phyloP scores from a whole-genome alignment of 495 filamentous ascomycete species.

The Penicillium steckii region DNA sequence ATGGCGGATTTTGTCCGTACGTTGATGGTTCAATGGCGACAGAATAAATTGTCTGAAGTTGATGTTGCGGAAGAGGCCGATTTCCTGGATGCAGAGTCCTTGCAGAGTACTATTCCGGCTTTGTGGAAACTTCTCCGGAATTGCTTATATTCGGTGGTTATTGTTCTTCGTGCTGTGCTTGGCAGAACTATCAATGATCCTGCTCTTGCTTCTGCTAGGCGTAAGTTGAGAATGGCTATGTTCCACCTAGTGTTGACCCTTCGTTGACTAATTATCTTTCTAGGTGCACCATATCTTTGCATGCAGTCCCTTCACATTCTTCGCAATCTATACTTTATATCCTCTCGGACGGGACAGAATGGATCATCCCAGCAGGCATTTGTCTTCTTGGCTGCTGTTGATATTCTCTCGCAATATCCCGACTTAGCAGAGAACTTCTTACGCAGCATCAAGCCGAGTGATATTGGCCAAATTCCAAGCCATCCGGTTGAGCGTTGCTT shows the following conservation, averaged over 20 bases:
- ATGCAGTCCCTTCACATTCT: conserved; percentile 76
- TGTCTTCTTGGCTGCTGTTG: conserved; percentile 83
- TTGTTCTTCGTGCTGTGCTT: conserved; percentile 70
- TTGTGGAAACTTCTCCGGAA: conserved; percentile 84
- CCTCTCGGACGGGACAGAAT: conserved; percentile 70
- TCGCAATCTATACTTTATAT: conserved; percentile 84
- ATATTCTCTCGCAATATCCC: conserved; percentile 77
- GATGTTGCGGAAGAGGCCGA: conserved; percentile 72
- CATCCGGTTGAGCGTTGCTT: conserved; percentile 76
- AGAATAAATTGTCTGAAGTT: conserved; percentile 79
- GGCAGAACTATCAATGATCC: conserved; percentile 62
- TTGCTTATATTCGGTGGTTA: conserved; percentile 74
- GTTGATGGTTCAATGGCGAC: conserved; percentile 77
- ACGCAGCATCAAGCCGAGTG: conserved; percentile 55
- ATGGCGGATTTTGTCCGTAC: conserved; percentile 68
- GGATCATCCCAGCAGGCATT: conserved; percentile 81
- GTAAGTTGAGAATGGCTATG: conserved; percentile 43
- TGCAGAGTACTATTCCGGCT: conserved; percentile 65
- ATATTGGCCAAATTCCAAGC: conserved; percentile 62
- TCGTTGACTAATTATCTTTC: neutral
- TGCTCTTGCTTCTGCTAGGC: conserved; percentile 49
- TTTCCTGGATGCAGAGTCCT: conserved; percentile 67
- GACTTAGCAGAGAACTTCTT: conserved; percentile 69
- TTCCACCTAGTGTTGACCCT: no score
- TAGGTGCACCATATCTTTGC: conserved; percentile 67